These are phyloP conservation scores for Dictyostelium brefeldianum DNA, from an alignment of 78 protist genomes.

Conservation along the genomic window DNA sequence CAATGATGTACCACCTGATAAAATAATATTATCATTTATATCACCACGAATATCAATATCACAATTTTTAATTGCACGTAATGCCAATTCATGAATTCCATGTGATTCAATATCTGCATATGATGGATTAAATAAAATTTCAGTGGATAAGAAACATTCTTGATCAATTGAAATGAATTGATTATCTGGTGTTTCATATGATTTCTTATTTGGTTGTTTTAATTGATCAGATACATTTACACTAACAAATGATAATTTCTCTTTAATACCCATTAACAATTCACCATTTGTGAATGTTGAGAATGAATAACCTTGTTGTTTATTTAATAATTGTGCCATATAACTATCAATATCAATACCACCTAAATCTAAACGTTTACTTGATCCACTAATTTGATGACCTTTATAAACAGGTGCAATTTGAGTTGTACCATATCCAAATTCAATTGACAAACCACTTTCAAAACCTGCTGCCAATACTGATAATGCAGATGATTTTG, in stretches of 20 bases:
- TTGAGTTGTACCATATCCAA: too few relatives aligned
- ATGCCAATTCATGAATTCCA: conserved; percentile 76
- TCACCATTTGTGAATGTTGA: conserved; percentile 47
- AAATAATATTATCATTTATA: conserved; percentile 82
- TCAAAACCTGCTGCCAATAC: too few relatives aligned
- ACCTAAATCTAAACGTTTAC: conserved; percentile 73
- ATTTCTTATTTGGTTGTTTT: conserved; percentile 80
- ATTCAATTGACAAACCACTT: too few relatives aligned
- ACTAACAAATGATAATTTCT: conserved; percentile 84
- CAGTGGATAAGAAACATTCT: conserved; percentile 81
- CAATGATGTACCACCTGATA: conserved; percentile 91
- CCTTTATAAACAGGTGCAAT: too few relatives aligned
- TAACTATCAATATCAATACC: conserved; percentile 96
- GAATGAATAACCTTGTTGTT: conserved; percentile 96
- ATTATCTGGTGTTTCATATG: conserved; percentile 90
- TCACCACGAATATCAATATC: conserved; percentile 85
- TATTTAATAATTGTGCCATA: conserved; percentile 90
- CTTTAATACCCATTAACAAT: conserved; percentile 89
- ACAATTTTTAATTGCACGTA: conserved; percentile 84
- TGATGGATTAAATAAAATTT: conserved; percentile 89
- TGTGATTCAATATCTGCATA: conserved; percentile 65
- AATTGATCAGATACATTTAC: conserved; percentile 87
- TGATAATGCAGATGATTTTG: too few relatives aligned
- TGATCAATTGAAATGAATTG: conserved; percentile 87
- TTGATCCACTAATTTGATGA: too few relatives aligned